phyloP scores from a whole-genome alignment of 192 early-diverging fungal genomes.

The Linnemannia zychae region DNA sequence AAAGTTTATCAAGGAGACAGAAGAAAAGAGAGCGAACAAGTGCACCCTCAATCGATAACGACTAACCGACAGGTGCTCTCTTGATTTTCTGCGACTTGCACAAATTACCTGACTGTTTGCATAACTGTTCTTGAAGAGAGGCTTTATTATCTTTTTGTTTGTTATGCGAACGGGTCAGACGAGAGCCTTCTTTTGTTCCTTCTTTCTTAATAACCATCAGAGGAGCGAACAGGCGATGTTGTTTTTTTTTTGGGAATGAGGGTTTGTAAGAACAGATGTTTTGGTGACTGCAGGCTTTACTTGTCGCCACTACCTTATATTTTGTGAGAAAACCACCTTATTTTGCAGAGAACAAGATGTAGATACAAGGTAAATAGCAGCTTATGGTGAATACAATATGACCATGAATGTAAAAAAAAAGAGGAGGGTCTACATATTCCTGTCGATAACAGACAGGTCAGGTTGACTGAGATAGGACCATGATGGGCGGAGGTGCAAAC shows the following conservation, averaged over 20 bases:
- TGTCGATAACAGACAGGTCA: neutral
- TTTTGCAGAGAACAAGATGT: neutral
- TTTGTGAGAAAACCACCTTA: constrained; percentile 5
- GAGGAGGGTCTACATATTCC: neutral
- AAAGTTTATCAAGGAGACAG: neutral
- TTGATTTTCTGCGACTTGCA: neutral
- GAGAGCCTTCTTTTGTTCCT: neutral
- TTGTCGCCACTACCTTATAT: neutral
- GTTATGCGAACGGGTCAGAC: neutral
- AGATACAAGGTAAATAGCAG: neutral
- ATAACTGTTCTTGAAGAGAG: neutral
- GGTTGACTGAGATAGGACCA: neutral
- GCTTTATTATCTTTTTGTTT: neutral
- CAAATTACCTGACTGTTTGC: neutral
- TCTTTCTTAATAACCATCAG: neutral
- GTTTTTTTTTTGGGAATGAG: neutral
- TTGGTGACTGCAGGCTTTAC: neutral
- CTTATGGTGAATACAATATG: neutral
- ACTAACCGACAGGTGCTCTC: neutral
- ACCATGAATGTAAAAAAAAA: neutral
- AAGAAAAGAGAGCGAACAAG: neutral
- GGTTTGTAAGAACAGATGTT: neutral
- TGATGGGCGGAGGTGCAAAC: constrained; percentile 10
- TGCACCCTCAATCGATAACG: constrained; percentile 2
- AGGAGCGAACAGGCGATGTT: constrained; percentile 1